Conservation (phyloP, 768 basidiomycete species). For the Leccinum imitatum region DNA sequence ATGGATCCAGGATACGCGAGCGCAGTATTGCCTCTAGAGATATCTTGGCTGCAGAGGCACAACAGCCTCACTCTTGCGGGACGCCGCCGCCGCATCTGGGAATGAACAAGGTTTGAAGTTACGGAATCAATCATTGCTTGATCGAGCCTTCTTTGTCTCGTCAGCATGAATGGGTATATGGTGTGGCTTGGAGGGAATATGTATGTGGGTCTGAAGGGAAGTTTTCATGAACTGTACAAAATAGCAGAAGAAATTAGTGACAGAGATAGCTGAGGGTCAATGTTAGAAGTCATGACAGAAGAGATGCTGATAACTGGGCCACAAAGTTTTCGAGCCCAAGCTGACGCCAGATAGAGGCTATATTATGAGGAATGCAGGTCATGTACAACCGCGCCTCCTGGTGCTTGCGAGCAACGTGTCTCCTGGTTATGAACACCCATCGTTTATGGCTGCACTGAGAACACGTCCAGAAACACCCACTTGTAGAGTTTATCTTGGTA, state of each 20-base stretch:
- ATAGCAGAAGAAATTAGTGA: too few species aligned
- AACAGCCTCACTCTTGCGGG: background rate
- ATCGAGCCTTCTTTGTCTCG: background rate
- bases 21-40: constrained; percentile 24
- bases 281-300: too few species aligned
- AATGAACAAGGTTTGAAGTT: constrained; percentile 6
- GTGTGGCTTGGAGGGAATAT: too few species aligned
- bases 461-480: constrained; percentile 26
- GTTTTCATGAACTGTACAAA: too few species aligned
- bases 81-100: background rate
- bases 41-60: constrained; percentile 19
- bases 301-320: too few species aligned
- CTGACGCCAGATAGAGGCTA: too few species aligned
- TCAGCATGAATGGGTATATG: background rate
- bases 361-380: too few species aligned
- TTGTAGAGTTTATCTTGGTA: constrained; percentile 52
- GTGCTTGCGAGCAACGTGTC: background rate
- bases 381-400: too few species aligned
- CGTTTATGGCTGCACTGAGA: constrained; percentile 11
- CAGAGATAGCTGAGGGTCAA: too few species aligned
- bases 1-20: constrained; percentile 33
- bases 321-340: too few species aligned
- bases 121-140: background rate
- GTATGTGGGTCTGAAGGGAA: too few species aligned
- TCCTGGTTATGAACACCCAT: constrained; percentile 22